Evolutionary conservation across 1,139 yeast genomes (phyloP).

Genomic region (Blastobotrys apis): DNA sequence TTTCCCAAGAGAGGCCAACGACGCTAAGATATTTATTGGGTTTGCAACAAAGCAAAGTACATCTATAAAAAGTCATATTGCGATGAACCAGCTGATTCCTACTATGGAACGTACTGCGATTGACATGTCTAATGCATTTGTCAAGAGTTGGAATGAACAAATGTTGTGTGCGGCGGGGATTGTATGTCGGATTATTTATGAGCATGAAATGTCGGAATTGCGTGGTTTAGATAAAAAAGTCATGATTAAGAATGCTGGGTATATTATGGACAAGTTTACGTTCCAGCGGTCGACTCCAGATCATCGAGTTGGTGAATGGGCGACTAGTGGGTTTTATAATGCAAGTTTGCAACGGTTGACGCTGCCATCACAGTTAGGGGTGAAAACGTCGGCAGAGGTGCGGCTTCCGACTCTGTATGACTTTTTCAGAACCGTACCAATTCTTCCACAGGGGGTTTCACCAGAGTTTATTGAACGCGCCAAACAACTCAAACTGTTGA

Average conservation of each 20-base stretch:
- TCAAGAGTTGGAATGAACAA: conserved; percentile 41
- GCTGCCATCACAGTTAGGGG: conserved; percentile 35
- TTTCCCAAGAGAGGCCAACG: conserved; percentile 35
- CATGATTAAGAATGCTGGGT: conserved; percentile 24
- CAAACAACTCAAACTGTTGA: conserved; percentile 25
- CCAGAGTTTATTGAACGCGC: conserved; percentile 31
- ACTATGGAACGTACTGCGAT: conserved; percentile 44
- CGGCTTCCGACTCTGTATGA: conserved; percentile 25
- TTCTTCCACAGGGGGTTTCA: conserved; percentile 28
- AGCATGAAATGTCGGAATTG: conserved; percentile 31
- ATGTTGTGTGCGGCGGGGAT: conserved; percentile 40
- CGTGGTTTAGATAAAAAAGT: conserved; percentile 5
- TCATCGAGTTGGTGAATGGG: conserved; percentile 33
- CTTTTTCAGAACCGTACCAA: conserved; percentile 32
- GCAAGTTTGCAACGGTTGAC: conserved; percentile 26
- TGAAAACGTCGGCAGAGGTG: conserved; percentile 32
- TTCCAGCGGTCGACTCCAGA: conserved; percentile 38
- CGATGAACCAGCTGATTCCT: conserved; percentile 40
- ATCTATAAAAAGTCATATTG: conserved; percentile 37
- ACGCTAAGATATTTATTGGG: conserved; percentile 41
- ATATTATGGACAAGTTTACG: conserved; percentile 32
- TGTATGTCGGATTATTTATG: conserved; percentile 37
- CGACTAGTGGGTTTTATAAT: conserved; percentile 38
- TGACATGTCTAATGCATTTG: conserved; percentile 41
- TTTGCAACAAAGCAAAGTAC: conserved; percentile 44